Conservation (phyloP, 345 rosid species). For the Arabis alpina region DNA sequence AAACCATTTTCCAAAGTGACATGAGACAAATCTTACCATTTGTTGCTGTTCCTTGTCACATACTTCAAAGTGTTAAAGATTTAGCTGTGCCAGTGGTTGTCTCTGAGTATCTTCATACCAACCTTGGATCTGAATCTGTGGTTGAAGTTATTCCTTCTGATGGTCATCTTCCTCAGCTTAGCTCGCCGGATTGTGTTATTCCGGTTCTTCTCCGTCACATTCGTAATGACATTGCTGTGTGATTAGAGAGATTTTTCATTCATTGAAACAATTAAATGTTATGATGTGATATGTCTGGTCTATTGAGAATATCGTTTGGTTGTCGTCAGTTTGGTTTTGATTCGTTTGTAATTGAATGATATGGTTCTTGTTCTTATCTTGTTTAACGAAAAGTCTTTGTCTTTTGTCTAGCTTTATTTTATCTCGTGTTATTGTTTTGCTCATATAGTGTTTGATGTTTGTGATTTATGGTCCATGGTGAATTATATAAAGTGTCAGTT, state of each 20-base stretch:
- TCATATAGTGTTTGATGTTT: slow-evolving; percentile 9
- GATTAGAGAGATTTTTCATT: slow-evolving; percentile 1
- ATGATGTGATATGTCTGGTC: slow-evolving; percentile 35
- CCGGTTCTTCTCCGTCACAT: slow-evolving; percentile 83
- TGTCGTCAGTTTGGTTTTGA: slow-evolving; percentile 30
- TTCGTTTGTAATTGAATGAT: slow-evolving; percentile 15
- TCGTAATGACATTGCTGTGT: slow-evolving; percentile 55
- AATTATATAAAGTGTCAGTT: slow-evolving; percentile 16
- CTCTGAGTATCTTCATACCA: slow-evolving; percentile 74
- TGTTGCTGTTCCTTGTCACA: slow-evolving; percentile 83
- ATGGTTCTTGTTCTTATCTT: slow-evolving; percentile 30
- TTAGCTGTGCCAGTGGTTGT: slow-evolving; percentile 83
- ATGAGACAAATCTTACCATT: slow-evolving; percentile 60
- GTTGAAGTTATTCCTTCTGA: slow-evolving; percentile 83
- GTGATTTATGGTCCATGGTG: slow-evolving; percentile 27
- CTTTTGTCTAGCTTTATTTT: slow-evolving; percentile 31
- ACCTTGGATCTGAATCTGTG: slow-evolving; percentile 69
- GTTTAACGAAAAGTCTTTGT: slow-evolving; percentile 24
- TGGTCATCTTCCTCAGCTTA: slow-evolving; percentile 94
- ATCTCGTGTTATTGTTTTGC: slow-evolving; percentile 20
- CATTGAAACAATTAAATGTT: no score
- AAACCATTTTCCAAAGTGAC: slow-evolving; percentile 77
- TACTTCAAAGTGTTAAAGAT: slow-evolving; percentile 81
- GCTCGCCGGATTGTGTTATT: slow-evolving; percentile 84
- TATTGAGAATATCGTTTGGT: slow-evolving; percentile 14